Base-by-base conservation (phyloP, 805 yeast genomes). In the Candida ipomoeae region DNA sequence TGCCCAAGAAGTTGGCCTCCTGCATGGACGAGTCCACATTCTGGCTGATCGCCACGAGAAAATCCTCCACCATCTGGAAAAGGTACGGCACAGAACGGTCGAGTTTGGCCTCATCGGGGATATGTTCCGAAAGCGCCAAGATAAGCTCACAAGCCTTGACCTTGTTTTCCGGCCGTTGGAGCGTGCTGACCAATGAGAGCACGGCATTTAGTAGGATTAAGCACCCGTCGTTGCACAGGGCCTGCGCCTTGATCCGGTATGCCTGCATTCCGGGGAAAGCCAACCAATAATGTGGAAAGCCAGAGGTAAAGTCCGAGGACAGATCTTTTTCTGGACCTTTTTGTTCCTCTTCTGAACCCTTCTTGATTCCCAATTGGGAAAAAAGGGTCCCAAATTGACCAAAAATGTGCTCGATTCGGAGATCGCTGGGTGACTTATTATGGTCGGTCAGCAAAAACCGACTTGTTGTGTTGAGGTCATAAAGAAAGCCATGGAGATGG, bases 31-130 rank as follows among this genome's bases (percentile, higher is more conserved):
- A 26, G 29, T 40, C 47, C 18, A 15, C 20, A 15, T 40, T 46
- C 3, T 40, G 37, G 6, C 48, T 39, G 2, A 40, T 44, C 5
- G 41, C 44, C 18, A 43, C 53, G 3, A 65, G 57, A 43, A 60
- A 69, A 41, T 89, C 96, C 46, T 87, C 89, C 13, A 91, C 64
- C 48, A 89, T 71, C n/a, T 81, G 70, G 20, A 88, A 78, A 21
- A 94, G 64, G 62, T 85, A 89, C 0, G 99, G 98, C 21, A 94
- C 65, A 32, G 89, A 82, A 41, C 97, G 69, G 64, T 94, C 97
- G 37, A 94, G 70, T 62, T 90, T 92, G 14, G 83, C 84, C 50
- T 87, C 96, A 62, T 94, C 98, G 21, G 81, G 79, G 1, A 89
- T 72, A 50, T 81, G 79, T 60, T 88, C 96, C 1, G 92, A 81